Conservation (phyloP, 2,329 filamentous ascomycete species). For the Drechmeria coniospora region DNA sequence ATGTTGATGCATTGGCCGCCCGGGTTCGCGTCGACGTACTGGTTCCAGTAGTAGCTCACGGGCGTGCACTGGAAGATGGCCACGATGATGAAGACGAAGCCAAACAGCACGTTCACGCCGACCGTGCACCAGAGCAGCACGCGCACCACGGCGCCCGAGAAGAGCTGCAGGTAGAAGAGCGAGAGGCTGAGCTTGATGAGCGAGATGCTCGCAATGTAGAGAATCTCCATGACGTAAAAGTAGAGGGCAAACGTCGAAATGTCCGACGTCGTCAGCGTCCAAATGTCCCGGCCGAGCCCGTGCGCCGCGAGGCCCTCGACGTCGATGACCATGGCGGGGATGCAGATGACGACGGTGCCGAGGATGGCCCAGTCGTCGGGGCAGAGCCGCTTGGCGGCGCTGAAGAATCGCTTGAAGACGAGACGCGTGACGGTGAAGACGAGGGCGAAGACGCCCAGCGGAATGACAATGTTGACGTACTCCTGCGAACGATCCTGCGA, state of each 20-base stretch:
- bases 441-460: conserved; percentile 4
- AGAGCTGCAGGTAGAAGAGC: conserved; percentile 35
- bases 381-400: conserved; percentile 13
- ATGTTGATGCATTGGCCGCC: too few species aligned
- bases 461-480: background rate
- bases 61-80: conserved; percentile 23
- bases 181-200: conserved; percentile 31
- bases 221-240: conserved; percentile 20
- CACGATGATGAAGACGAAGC: background rate
- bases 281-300: conserved; percentile 29
- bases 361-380: conserved; percentile 21
- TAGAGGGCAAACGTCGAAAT: conserved; percentile 24
- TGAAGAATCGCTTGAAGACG: conserved; percentile 17
- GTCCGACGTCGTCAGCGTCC: conserved; percentile 22
- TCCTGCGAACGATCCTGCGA: background rate
- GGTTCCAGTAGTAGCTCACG: conserved; percentile 30
- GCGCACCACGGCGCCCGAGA: conserved; percentile 20
- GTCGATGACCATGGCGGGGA: conserved; percentile 14
- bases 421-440: conserved; percentile 23
- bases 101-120: conserved; percentile 1
- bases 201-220: conserved; percentile 26
- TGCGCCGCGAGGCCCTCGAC: conserved; percentile 13
- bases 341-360: conserved; percentile 10
- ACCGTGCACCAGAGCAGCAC: conserved; percentile 18
- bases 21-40: conserved; percentile 29